These are phyloP conservation scores for Solanum boliviense DNA, from an alignment of 257 asterid species.

Conservation along the genomic window DNA sequence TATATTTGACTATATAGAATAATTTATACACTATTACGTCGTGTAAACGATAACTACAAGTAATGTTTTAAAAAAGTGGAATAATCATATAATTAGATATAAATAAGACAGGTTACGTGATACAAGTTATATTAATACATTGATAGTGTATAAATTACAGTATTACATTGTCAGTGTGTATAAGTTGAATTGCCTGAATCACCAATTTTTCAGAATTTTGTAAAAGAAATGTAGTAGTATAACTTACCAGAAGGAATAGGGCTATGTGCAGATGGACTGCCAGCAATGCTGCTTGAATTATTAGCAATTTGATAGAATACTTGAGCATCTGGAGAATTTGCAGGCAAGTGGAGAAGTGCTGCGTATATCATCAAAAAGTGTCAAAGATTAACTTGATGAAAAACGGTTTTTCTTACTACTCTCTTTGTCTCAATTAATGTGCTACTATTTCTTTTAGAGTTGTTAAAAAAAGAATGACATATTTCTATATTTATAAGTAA, in stretches of 20 bases:
- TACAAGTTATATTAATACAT: background rate
- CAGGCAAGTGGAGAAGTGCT: constrained; percentile 68
- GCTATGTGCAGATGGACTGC: constrained; percentile 10
- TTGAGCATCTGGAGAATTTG: constrained; percentile 75
- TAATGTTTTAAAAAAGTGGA: background rate
- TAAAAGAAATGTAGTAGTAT: background rate
- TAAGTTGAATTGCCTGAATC: background rate
- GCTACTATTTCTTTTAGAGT: background rate
- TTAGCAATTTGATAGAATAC: constrained; percentile 40
- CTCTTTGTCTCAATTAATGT: background rate
- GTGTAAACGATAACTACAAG: background rate
- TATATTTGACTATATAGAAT: background rate
- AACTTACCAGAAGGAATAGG: constrained; percentile 8
- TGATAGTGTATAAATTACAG: too few species aligned
- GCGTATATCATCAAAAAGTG: constrained; percentile 9
- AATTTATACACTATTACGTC: background rate
- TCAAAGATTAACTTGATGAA: background rate
- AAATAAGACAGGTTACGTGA: background rate
- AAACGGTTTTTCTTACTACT: background rate
- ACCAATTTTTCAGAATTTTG: background rate
- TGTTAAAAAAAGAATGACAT: background rate
- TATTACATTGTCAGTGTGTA: background rate
- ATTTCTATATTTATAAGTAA: background rate
- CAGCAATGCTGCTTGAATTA: constrained; percentile 6
- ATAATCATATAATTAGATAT: background rate